Base-by-base conservation (phyloP, 495 filamentous ascomycete genomes). In the Hypoxylon fragiforme region DNA sequence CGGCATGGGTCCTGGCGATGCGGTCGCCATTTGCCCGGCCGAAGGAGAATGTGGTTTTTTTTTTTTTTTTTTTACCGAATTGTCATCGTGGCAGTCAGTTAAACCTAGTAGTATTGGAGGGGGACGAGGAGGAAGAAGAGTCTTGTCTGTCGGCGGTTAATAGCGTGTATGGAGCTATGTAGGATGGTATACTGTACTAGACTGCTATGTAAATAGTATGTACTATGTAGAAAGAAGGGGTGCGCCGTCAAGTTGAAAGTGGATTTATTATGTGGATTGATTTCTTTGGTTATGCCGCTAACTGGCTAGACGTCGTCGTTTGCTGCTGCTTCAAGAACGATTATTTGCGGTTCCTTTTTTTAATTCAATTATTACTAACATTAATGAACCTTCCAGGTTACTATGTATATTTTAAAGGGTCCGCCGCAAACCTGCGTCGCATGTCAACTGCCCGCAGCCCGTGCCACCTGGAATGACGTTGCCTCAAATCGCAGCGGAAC, bases 401-500 rank as follows among this genome's bases (percentile, higher is more conserved):
- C n/a, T n/a, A n/a, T n/a, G 34, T 38, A 41, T 35, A 3, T 30
- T 47, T 44, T 47, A 42, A 40, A 36, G 19, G 34, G 54, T 24
- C 19, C 15, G 38, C 24, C 35, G 32, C 57, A 51, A 9, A 9
- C 19, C 42, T 49, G 57, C 57, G 31, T 30, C 31, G 35, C 26
- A 31, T 24, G 21, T 14, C 48, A 52, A 52, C 51, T 62, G 52
- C 15, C 15, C 16, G 30, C 51, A 41, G 51, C 20, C 32, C 26
- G 46, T 47, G 57, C 50, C 57, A 61, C 46, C 52, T 62, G 42
- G n/a, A 56, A 56, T 56, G 52, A 62, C 58, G 57, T 61, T 54
- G 18, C 22, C n/a, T 38, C 20, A 30, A 15, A 44, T 38, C 50
- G 31, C 41, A 55, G 50, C 50, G 50, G 50, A 36, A 24, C 34